Base-by-base conservation (phyloP, 1,284 basidiomycete genomes). In the Prillingera fragicola region DNA sequence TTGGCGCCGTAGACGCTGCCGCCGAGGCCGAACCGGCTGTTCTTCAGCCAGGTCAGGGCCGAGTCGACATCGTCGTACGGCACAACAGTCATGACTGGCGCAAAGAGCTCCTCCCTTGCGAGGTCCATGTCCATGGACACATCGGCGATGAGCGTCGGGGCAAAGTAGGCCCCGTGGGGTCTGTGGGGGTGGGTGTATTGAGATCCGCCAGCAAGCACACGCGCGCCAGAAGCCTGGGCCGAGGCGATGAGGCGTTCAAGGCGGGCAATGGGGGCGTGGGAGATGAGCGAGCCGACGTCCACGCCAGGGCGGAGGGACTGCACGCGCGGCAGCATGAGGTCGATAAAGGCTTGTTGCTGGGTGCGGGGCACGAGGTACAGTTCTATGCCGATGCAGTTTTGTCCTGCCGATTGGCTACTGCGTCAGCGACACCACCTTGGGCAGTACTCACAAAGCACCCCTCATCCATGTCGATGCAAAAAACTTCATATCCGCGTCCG, bases 321-420 rank as follows among this genome's bases (percentile, higher is more conserved):
- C 23, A 83, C 78, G 13, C 83, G 80, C 13, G 82, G 78, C 10
- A 73, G 60, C 59, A 95, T 74, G 27, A 80, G 77, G 6, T 74
- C 72, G 54, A 84, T 77, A 39, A 98, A 79, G 6, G 81, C 77
- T 24, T 85, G 78, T 34, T 52, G 50, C 15, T 38, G 28, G 7
- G 38, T 14, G 22, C 50, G 46, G 7, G 50, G 50, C 25, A 97
- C 88, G 34, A 97, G 79, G 54, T 96, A 80, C 1, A 91, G 80
- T 69, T 98, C 94, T 48, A 94, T 87, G 22, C 92, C 91, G 56
- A 95, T 94, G 66, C 94, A 98, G 67, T 97, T 97, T 72, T 97
- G 94, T 14, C 94, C 94, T 32, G 67, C 59, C 43, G 60, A 41
- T 25, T 35, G 46, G 44, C n/a, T 31, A 22, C 21, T 31, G 25